Evolutionary conservation across 75 land plant genomes (phyloP).

Genomic region (Cunninghamia lanceolata): DNA sequence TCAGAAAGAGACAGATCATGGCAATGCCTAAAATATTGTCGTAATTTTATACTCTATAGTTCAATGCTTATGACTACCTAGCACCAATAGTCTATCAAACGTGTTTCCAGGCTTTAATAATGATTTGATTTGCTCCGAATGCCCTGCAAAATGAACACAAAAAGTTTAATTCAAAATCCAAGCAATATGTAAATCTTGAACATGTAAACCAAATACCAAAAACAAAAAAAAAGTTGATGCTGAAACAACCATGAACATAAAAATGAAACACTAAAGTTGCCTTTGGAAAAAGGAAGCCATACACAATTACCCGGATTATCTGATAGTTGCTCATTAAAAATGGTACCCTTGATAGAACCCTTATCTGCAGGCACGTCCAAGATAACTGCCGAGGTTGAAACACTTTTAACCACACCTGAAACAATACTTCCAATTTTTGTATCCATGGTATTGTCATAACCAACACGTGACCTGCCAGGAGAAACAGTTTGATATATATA

Average conservation of each 20-base stretch:
- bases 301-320: slow-evolving; percentile 65
- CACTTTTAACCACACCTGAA: slow-evolving; percentile 65
- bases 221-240: background rate
- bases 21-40: background rate
- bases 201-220: background rate
- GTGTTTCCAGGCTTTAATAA: slow-evolving; percentile 62
- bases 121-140: slow-evolving; percentile 53
- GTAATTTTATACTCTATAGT: background rate
- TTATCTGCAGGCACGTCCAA: slow-evolving; percentile 32
- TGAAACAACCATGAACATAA: background rate
- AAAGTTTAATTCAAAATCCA: background rate
- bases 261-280: background rate
- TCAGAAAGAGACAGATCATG: background rate
- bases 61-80: slow-evolving; percentile 46
- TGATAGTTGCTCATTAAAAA: slow-evolving; percentile 71
- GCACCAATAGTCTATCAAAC: slow-evolving; percentile 70
- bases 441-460: slow-evolving; percentile 10
- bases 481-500: background rate
- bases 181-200: background rate
- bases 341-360: slow-evolving; percentile 50
- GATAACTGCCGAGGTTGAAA: slow-evolving; percentile 39
- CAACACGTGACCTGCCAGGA: background rate
- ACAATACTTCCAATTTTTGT: slow-evolving; percentile 61
- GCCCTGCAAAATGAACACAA: slow-evolving; percentile 38
- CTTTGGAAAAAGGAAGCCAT: background rate